Evolutionary conservation across 306 rosid species (phyloP), one percentile per base, ranked within the genome.

Genomic region (Sphenostylis stenocarpa): DNA sequence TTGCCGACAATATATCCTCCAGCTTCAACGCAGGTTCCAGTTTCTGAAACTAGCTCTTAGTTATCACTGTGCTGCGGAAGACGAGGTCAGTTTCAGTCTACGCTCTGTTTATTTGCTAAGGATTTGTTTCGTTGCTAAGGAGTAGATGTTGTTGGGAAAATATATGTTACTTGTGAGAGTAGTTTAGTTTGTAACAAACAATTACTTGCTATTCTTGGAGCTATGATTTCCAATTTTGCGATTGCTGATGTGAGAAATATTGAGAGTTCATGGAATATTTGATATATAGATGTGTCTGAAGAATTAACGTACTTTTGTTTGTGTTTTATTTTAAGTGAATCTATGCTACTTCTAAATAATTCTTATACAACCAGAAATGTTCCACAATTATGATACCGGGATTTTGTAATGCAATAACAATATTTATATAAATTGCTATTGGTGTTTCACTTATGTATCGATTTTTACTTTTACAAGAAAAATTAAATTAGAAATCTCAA

Each of bases 21-120:
- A 80, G 80, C 85, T 95, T 78, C 84, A 69, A 6, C 82, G 81
- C 1, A 73, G 97, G 72, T 88, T 95, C 56, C 86, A 89, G 79
- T 91, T 92, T 82, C 84, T 95, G 34, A 87, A 88, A 73, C 78
- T 95, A 58, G 94, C 82, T 80, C 78, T 66, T 7, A 75, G 88
- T 80, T 91, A 89, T 79, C 99, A 92, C 76, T 86, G 91, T 23
- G 88, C 87, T 41, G 90, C 96, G 0, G 98, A 95, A 78, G 97
- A 95, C 48, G 97, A 90, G 98, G 98, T 89, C 3, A 77, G 84
- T 70, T 20, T 43, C 51, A 23, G 0, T 26, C 24, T 21, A n/a
- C 16, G 6, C 21, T 12, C 11, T 20, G 51, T 77, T 62, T 72
- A 56, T 43, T 72, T 34, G 58, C 24, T 34, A 41, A 73, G 34